phyloP scores from a whole-genome alignment of 169 alveolate genomes.

The Theileria annulata region DNA sequence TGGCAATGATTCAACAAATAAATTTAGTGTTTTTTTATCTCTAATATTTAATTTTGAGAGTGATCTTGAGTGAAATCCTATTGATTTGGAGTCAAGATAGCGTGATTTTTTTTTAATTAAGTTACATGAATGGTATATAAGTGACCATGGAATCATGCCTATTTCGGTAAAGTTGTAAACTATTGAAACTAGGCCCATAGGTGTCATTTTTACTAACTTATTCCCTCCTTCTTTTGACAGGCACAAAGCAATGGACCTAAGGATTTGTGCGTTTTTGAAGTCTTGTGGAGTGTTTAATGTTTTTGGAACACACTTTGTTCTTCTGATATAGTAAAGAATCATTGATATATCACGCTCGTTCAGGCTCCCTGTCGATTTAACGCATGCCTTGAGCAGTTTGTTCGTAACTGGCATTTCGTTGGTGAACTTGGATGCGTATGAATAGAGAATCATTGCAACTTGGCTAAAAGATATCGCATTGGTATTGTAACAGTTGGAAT shows the following conservation, averaged over 20 bases:
- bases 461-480: conserved; percentile 63
- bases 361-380: conserved; percentile 44
- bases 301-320: conserved; percentile 49
- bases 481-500: conserved; percentile 35
- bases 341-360: conserved; percentile 65
- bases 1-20: conserved; percentile 13
- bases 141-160: conserved; percentile 59
- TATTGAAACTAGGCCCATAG: conserved; percentile 53
- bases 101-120: conserved; percentile 25
- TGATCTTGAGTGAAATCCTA: conserved; percentile 55
- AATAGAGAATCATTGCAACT: conserved; percentile 53
- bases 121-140: conserved; percentile 58
- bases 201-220: conserved; percentile 45
- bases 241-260: conserved; percentile 55
- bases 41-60: conserved; percentile 43
- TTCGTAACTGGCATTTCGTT: conserved; percentile 34
- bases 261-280: conserved; percentile 33
- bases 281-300: conserved; percentile 24
- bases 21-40: conserved; percentile 43
- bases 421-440: conserved; percentile 57
- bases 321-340: conserved; percentile 53
- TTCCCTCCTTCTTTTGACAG: conserved; percentile 57
- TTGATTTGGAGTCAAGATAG: conserved; percentile 45
- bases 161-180: conserved; percentile 49
- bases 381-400: conserved; percentile 49